Percentiles rank a stretch among this genome's conserved stretches.
phyloP scores from a whole-genome alignment of 108 stramenopile genomes.

The Cyclotella kingstonii region DNA sequence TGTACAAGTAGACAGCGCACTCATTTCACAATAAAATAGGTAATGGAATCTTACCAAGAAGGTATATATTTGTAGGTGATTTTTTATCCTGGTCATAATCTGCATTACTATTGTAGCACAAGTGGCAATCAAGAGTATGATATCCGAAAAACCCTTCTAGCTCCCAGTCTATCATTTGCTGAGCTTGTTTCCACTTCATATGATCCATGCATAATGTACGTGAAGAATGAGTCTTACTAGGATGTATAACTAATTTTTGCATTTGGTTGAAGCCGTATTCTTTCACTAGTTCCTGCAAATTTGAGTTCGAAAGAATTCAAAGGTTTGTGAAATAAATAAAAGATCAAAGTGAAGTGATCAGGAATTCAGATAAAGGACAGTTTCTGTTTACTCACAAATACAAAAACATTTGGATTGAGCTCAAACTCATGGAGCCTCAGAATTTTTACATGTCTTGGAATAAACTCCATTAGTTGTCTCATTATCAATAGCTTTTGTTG shows the following conservation, averaged over 20 bases:
- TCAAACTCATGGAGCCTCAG: constrained; percentile 35
- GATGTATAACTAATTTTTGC: constrained; percentile 1
- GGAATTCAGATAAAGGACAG: background rate
- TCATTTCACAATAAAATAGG: background rate
- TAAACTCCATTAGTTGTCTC: constrained; percentile 32
- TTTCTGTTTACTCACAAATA: constrained; percentile 1
- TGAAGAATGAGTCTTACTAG: constrained; percentile 1
- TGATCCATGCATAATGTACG: constrained; percentile 12
- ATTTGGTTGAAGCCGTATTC: constrained; percentile 28
- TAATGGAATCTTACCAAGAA: constrained; percentile 17
- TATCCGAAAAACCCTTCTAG: constrained; percentile 44
- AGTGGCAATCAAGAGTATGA: constrained; percentile 38
- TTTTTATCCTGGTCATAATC: background rate
- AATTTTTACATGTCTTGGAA: constrained; percentile 42
- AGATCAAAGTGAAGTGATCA: background rate
- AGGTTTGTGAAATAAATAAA: constrained; percentile 8
- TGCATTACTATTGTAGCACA: constrained; percentile 9
- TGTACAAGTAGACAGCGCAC: too few relatives aligned
- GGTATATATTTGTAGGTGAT: constrained; percentile 23
- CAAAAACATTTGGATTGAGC: constrained; percentile 33
- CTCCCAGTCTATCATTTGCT: constrained; percentile 38
- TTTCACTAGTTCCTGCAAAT: constrained; percentile 35
- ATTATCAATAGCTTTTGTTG: constrained; percentile 18
- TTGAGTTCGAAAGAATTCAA: constrained; percentile 34
- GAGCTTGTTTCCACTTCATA: constrained; percentile 38